Conservation (phyloP, 2,329 filamentous ascomycete species). For the Fusarium nisikadoi region DNA sequence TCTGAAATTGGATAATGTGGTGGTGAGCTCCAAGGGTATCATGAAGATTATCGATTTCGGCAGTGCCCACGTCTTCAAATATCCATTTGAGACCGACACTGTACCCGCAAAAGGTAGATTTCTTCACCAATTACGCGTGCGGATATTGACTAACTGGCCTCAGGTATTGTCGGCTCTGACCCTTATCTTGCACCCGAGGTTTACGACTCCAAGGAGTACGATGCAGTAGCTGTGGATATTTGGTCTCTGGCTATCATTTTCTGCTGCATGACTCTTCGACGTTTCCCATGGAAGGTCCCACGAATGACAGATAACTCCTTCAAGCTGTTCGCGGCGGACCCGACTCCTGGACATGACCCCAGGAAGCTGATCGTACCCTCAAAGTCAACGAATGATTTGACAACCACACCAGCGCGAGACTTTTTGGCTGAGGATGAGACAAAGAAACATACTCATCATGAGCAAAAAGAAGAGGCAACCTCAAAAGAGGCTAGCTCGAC, state of each 20-base stretch:
- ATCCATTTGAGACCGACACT: constrained; percentile 87
- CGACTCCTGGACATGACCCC: constrained; percentile 77
- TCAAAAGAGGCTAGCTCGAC: constrained; percentile 12
- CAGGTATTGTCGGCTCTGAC: constrained; percentile 81
- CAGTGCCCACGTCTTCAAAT: constrained; percentile 95
- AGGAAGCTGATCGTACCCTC: constrained; percentile 61
- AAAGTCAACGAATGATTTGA: constrained; percentile 57
- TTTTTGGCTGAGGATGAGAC: constrained; percentile 51
- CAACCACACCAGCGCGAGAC: constrained; percentile 53
- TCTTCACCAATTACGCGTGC: not conserved
- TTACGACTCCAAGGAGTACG: constrained; percentile 92
- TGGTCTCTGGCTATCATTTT: constrained; percentile 99
- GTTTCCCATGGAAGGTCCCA: constrained; percentile 98
- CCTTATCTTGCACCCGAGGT: constrained; percentile 97
- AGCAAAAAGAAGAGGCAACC: constrained; percentile 34
- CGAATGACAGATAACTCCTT: constrained; percentile 93
- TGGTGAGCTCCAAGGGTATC: constrained; percentile 94
- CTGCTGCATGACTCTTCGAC: constrained; percentile 95
- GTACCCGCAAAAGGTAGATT: constrained; percentile 53
- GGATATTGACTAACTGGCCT: constrained; percentile 3
- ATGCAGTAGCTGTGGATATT: constrained; percentile 92
- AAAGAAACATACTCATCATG: constrained; percentile 37
- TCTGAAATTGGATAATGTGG: constrained; percentile 96
- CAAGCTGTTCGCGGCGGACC: constrained; percentile 88
- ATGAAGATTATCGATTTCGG: constrained; percentile 99